Evolutionary conservation across 352 stramenopile genomes (phyloP).

Genomic region (Phytophthora litchii): DNA sequence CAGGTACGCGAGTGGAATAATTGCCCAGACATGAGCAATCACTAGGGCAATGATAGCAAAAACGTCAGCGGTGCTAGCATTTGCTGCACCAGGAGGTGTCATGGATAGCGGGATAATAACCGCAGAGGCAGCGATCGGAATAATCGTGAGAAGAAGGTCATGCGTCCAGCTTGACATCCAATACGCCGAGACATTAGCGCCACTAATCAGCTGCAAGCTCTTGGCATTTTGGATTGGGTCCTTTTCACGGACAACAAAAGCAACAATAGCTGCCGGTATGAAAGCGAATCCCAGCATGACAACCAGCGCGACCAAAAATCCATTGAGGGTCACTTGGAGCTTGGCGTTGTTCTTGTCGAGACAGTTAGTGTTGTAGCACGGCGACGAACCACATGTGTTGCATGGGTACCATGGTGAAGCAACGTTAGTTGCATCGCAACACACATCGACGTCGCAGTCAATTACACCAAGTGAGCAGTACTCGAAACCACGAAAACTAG

Average conservation of each 20-base stretch:
- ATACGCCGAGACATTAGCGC: conserved; percentile 57
- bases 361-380: conserved; percentile 55
- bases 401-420: conserved; percentile 55
- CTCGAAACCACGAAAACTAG: conserved; percentile 27
- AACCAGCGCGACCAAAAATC: conserved; percentile 59
- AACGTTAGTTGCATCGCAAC: conserved; percentile 42
- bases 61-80: conserved; percentile 36
- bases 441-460: conserved; percentile 46
- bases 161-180: conserved; percentile 64
- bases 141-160: conserved; percentile 49
- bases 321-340: conserved; percentile 68
- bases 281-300: conserved; percentile 76
- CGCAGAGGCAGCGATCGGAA: conserved; percentile 40
- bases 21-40: conserved; percentile 43
- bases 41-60: conserved; percentile 50
- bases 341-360: conserved; percentile 60
- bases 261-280: conserved; percentile 64
- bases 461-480: conserved; percentile 36
- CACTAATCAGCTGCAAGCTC: conserved; percentile 68
- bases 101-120: conserved; percentile 48
- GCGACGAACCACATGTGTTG: conserved; percentile 32
- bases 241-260: conserved; percentile 71
- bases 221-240: conserved; percentile 71
- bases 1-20: conserved; percentile 70
- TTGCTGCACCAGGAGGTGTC: conserved; percentile 18